Conservation (phyloP, 192 early-diverging fungal genomes). For the Piromyces finnis region DNA sequence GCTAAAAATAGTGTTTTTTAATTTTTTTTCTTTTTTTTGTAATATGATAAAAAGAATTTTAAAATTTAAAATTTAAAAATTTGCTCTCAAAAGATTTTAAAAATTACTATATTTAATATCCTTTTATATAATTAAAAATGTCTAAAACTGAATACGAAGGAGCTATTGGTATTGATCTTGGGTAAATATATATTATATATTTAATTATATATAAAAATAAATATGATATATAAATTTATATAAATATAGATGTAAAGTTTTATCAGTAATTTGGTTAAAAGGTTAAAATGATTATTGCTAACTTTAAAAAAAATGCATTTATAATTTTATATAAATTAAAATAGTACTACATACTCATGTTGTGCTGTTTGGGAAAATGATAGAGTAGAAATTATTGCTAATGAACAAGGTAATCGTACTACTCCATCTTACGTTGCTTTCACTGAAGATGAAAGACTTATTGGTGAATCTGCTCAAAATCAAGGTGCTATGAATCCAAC, state of each 20-base stretch:
- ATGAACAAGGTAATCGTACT: slow-evolving; percentile 79
- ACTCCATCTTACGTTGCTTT: slow-evolving; percentile 78
- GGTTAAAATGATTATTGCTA: too few species aligned
- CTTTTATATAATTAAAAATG: slow-evolving; percentile 1
- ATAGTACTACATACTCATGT: slow-evolving; percentile 5
- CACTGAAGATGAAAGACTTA: slow-evolving; percentile 52
- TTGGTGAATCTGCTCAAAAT: slow-evolving; percentile 81
- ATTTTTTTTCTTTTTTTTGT: too few species aligned
- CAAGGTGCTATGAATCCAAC: slow-evolving; percentile 78
- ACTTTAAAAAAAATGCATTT: too few species aligned
- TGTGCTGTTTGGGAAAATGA: slow-evolving; percentile 27
- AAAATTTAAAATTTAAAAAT: neutral
- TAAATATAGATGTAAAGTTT: too few species aligned
- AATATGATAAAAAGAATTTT: neutral
- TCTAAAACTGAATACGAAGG: slow-evolving; percentile 12
- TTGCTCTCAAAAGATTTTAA: neutral
- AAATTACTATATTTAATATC: neutral
- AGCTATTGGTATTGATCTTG: slow-evolving; percentile 45
- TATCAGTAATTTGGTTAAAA: too few species aligned
- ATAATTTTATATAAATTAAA: too few species aligned
- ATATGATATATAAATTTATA: too few species aligned
- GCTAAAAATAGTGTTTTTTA: too few species aligned
- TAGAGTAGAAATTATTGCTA: slow-evolving; percentile 58
- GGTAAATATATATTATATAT: neutral
- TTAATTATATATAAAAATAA: neutral